Conservation (phyloP, 2,329 filamentous ascomycete species). For the Plectosphaerella cucumerina region DNA sequence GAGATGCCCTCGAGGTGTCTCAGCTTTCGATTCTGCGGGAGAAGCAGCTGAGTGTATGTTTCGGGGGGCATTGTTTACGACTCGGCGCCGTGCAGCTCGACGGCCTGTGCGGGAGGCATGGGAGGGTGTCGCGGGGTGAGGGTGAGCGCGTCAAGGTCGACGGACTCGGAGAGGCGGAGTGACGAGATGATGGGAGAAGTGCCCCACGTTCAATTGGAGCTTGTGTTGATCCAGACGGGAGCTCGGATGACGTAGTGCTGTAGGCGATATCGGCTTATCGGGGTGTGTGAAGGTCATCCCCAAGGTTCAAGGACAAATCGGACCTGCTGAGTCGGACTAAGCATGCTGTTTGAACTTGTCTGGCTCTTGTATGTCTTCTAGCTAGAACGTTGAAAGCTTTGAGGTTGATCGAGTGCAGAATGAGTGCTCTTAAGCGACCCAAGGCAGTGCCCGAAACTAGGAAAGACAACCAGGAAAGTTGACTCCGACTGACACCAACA, state of each 20-base stretch:
- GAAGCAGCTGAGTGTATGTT: conserved; percentile 41
- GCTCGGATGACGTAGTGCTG: no score
- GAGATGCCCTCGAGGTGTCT: conserved; percentile 85
- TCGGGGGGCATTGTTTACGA: conserved; percentile 10
- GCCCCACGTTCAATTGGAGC: neutral
- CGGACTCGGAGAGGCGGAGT: neutral
- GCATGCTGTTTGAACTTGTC: no score
- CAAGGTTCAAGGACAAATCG: no score
- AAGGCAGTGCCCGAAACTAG: no score
- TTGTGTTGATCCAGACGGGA: neutral
- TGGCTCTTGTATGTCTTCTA: no score
- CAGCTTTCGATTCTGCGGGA: conserved; percentile 77
- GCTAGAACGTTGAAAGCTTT: no score
- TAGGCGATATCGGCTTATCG: neutral
- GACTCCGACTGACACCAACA: neutral
- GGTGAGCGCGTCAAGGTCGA: neutral
- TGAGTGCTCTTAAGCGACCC: no score
- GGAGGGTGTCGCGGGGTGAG: neutral
- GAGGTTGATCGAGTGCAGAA: no score
- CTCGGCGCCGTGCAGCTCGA: neutral
- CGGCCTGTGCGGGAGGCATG: neutral
- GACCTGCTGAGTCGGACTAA: no score
- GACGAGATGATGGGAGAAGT: neutral
- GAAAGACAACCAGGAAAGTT: no score
- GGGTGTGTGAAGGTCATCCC: neutral